phyloP scores from a whole-genome alignment of 495 filamentous ascomycete genomes.

The Echria macrotheca region DNA sequence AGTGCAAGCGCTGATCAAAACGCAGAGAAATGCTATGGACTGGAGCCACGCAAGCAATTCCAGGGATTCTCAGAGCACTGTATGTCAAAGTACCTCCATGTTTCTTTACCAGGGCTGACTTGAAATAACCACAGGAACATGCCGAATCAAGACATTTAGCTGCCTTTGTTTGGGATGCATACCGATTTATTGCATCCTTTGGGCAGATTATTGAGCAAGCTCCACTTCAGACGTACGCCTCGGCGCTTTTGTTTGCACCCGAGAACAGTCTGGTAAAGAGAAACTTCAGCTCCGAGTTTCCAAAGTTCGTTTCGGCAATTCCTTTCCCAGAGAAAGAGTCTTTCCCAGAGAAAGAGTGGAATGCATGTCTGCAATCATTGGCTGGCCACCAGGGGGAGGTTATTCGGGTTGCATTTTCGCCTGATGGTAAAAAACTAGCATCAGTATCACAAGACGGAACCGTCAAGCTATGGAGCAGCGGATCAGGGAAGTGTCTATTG shows the following conservation, averaged over 20 bases:
- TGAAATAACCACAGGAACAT: not conserved
- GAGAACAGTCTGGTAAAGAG: slow-evolving; percentile 13
- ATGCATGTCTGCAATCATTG: slow-evolving; percentile 5
- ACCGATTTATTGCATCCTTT: slow-evolving; percentile 27
- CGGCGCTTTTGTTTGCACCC: slow-evolving; percentile 14
- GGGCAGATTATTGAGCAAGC: slow-evolving; percentile 20
- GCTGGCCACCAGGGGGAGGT: slow-evolving; percentile 7
- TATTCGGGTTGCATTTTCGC: slow-evolving; percentile 6
- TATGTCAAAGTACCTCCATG: too few relatives aligned
- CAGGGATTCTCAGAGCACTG: too few relatives aligned
- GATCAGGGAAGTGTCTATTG: slow-evolving; percentile 66
- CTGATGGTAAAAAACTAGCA: slow-evolving; percentile 18
- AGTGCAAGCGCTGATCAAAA: too few relatives aligned
- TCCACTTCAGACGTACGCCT: slow-evolving; percentile 17
- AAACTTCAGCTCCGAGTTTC: slow-evolving; percentile 11
- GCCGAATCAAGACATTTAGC: not conserved
- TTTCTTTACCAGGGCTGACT: not conserved
- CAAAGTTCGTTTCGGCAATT: slow-evolving; percentile 16
- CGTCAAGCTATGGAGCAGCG: slow-evolving; percentile 32
- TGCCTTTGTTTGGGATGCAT: slow-evolving; percentile 13
- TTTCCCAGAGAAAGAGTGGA: slow-evolving; percentile 11
- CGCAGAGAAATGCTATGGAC: too few relatives aligned
- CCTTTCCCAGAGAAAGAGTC: too few relatives aligned
- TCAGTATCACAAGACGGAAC: slow-evolving; percentile 28
- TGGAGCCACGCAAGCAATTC: too few relatives aligned